These are phyloP conservation scores for Cladosporium oxysporum DNA, from an alignment of 2,329 filamentous ascomycete species.

Conservation along the genomic window DNA sequence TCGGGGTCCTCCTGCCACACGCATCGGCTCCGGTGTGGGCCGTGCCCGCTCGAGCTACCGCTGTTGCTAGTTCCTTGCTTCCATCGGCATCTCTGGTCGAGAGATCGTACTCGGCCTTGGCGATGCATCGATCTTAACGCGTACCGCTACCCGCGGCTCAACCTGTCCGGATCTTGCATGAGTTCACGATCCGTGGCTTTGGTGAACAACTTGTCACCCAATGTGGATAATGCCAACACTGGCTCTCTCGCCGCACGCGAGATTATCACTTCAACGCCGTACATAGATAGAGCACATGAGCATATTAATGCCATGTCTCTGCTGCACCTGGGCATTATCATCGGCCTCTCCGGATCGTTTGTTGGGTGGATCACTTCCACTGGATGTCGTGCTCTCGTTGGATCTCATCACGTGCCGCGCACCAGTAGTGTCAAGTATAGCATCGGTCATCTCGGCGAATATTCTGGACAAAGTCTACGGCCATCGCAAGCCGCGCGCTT, in stretches of 20 bases:
- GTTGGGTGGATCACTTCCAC: neutral
- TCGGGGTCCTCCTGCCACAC: neutral
- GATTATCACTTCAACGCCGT: neutral
- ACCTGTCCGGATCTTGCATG: neutral
- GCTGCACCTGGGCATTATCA: neutral
- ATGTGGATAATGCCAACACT: neutral
- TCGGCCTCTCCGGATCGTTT: neutral
- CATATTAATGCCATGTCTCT: neutral
- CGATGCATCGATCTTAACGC: constrained; percentile 2
- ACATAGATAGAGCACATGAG: neutral
- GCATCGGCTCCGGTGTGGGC: neutral
- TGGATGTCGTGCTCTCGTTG: neutral
- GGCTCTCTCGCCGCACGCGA: neutral
- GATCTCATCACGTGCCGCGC: neutral
- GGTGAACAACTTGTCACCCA: constrained; percentile 3
- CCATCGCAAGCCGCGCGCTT: neutral
- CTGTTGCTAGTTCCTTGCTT: constrained; percentile 1
- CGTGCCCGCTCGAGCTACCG: neutral
- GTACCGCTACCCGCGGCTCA: neutral
- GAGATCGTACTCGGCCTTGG: constrained; percentile 1
- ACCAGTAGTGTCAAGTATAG: neutral
- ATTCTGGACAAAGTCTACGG: neutral
- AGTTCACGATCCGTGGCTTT: neutral
- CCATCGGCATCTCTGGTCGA: neutral
- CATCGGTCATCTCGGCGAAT: neutral